Evolutionary conservation across 176 grass and related monocot genomes (phyloP).

Genomic region (Thalia dealbata): DNA sequence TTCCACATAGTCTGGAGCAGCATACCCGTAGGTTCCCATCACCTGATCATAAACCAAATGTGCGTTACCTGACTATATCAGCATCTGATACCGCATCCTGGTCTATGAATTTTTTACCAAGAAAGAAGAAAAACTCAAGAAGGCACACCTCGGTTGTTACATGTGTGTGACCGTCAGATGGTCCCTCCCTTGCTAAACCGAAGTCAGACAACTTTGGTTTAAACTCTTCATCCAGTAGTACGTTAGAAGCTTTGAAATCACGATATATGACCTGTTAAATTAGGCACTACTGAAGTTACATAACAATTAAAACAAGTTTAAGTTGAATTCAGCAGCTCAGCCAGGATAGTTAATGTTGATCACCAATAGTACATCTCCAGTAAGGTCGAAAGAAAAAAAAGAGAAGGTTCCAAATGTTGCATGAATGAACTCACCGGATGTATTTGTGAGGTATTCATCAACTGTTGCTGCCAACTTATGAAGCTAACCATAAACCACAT

Average conservation of each 20-base stretch:
- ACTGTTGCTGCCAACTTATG: no score
- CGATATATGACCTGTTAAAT: conserved; percentile 8
- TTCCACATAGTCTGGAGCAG: conserved; percentile 17
- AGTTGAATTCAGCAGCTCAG: background rate
- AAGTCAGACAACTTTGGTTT: conserved; percentile 13
- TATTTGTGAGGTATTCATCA: no score
- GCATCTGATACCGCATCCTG: background rate
- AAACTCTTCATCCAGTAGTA: conserved; percentile 11
- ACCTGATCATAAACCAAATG: background rate
- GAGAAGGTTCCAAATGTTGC: no score
- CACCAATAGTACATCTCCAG: background rate
- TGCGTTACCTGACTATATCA: no score
- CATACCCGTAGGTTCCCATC: conserved; percentile 15
- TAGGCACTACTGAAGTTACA: background rate
- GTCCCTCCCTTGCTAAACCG: conserved; percentile 17
- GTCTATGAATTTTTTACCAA: background rate
- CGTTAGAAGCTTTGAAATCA: conserved; percentile 15
- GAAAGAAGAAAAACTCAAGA: background rate
- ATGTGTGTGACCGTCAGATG: conserved; percentile 14
- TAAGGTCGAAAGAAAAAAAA: background rate
- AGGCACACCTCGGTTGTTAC: conserved; percentile 11
- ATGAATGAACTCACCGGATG: background rate
- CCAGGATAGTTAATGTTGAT: background rate
- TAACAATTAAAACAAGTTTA: background rate
- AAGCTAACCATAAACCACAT: no score